phyloP scores from a whole-genome alignment of 108 stramenopile genomes.

The Fragilaria radians region DNA sequence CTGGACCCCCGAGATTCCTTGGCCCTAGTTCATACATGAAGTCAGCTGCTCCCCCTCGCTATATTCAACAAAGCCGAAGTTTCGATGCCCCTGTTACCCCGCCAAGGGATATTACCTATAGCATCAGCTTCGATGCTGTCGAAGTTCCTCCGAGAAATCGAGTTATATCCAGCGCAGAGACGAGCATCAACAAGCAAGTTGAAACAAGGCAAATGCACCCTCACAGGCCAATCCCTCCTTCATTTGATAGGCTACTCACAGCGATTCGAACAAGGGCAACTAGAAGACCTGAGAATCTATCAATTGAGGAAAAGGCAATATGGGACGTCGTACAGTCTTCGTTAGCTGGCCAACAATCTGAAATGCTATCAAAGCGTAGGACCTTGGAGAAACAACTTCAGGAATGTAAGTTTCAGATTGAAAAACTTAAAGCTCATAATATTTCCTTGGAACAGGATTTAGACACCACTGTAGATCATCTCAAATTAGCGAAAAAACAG shows the following conservation, averaged over 20 bases:
- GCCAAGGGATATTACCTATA: not conserved
- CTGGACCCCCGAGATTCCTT: not conserved
- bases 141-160: not conserved
- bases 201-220: not conserved
- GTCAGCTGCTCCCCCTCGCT: not conserved
- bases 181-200: not conserved
- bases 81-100: not conserved
- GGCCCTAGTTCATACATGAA: not conserved
- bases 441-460: constrained; percentile 4
- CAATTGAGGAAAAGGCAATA: constrained; percentile 22
- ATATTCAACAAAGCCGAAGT: not conserved
- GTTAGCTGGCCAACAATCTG: constrained; percentile 9
- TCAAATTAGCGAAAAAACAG: not conserved
- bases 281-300: constrained; percentile 17
- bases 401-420: not conserved
- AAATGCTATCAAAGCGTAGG: not conserved
- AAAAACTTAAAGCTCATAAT: not conserved
- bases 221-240: not conserved
- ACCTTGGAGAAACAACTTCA: constrained; percentile 13
- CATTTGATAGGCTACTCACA: not conserved
- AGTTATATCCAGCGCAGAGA: no score
- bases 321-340: constrained; percentile 34
- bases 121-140: not conserved
- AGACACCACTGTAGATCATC: not conserved
- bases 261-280: not conserved